Conservation (phyloP, 768 basidiomycete genomes). For the Lentinula guzmanii region DNA sequence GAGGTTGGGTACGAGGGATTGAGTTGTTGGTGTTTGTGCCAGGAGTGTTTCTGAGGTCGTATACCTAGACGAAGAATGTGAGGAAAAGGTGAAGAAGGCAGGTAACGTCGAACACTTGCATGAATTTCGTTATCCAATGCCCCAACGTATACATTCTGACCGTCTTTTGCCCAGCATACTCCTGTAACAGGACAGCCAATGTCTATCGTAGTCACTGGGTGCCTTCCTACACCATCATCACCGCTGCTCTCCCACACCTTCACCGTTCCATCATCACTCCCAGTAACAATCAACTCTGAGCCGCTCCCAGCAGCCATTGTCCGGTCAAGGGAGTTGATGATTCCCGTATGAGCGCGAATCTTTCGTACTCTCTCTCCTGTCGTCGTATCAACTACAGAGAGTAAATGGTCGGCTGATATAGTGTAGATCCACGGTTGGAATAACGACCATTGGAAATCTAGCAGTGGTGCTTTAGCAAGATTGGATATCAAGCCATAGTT, state of each 20-base stretch:
- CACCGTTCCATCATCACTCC: slow-evolving; percentile 89
- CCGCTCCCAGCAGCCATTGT: slow-evolving; percentile 83
- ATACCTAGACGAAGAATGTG: slow-evolving; percentile 48
- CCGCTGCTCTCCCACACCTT: slow-evolving; percentile 88
- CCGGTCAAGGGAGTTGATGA: slow-evolving; percentile 86
- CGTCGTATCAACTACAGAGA: slow-evolving; percentile 71
- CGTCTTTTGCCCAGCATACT: slow-evolving; percentile 91
- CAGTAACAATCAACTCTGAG: slow-evolving; percentile 79
- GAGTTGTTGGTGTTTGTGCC: slow-evolving; percentile 75
- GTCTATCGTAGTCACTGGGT: slow-evolving; percentile 74
- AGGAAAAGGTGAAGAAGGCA: background rate
- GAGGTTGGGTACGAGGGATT: slow-evolving; percentile 89
- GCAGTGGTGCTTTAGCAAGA: slow-evolving; percentile 85
- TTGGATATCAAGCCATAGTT: slow-evolving; percentile 86
- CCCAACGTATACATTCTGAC: slow-evolving; percentile 82
- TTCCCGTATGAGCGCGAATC: slow-evolving; percentile 79
- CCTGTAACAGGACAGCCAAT: slow-evolving; percentile 87
- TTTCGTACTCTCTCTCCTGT: slow-evolving; percentile 78
- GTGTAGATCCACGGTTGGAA: slow-evolving; percentile 69
- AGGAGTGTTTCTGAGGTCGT: slow-evolving; percentile 86
- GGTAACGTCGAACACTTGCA: slow-evolving; percentile 38
- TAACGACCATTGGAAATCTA: slow-evolving; percentile 90
- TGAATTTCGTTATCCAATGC: slow-evolving; percentile 96
- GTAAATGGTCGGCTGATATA: slow-evolving; percentile 85
- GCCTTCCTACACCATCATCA: slow-evolving; percentile 51